Percentiles rank a stretch among this genome's conserved stretches.
Evolutionary conservation across 768 basidiomycete genomes (phyloP).

Genomic region (Naganishia antarctica): DNA sequence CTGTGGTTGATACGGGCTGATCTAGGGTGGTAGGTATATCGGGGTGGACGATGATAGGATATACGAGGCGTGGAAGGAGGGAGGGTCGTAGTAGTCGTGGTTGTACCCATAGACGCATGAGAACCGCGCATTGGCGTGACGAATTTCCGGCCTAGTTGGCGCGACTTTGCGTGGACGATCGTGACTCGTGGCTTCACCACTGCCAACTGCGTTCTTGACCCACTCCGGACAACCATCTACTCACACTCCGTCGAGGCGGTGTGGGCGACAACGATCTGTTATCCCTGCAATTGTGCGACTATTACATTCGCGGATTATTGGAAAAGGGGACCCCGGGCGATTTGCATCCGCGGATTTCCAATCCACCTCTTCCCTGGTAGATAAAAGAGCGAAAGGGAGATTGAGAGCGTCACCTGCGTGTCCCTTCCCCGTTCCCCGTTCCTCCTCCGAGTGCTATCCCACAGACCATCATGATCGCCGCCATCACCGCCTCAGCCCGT

Average conservation of each 20-base stretch:
- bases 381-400: too few species aligned
- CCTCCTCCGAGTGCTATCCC: not conserved
- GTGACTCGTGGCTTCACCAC: too few species aligned
- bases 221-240: too few species aligned
- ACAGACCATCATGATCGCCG: slow-evolving; percentile 9
- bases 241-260: too few species aligned
- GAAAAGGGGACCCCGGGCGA: not conserved
- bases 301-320: not conserved
- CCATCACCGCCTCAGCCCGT: slow-evolving; percentile 10
- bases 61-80: slow-evolving; percentile 35
- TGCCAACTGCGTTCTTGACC: too few species aligned
- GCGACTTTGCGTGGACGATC: too few species aligned
- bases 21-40: slow-evolving; percentile 34
- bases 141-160: too few species aligned
- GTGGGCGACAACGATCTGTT: too few species aligned
- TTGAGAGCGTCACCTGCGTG: too few species aligned
- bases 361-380: not conserved
- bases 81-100: not conserved
- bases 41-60: slow-evolving; percentile 41
- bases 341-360: slow-evolving; percentile 15
- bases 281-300: too few species aligned
- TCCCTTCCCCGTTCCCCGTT: not conserved
- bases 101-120: too few species aligned
- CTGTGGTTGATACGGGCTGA: not conserved
- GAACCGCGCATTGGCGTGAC: too few species aligned